phyloP scores from a whole-genome alignment of 2,329 filamentous ascomycete genomes.

The Fusarium musae region DNA sequence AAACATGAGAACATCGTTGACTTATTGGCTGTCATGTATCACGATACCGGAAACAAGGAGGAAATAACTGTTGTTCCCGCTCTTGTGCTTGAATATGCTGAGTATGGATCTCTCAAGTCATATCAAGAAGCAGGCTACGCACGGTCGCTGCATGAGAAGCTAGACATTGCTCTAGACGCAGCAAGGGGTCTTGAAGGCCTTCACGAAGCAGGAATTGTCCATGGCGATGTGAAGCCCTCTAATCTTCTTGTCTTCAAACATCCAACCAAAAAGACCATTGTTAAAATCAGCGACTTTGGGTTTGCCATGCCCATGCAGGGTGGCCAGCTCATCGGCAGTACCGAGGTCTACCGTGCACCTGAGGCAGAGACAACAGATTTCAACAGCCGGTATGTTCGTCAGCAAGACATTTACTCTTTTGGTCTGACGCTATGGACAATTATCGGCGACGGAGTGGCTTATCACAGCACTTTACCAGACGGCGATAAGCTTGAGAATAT shows the following conservation, averaged over 20 bases:
- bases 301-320: background rate
- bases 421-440: background rate
- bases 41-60: background rate
- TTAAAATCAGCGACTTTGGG: slow-evolving; percentile 1
- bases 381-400: background rate
- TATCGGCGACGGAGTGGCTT: background rate
- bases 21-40: slow-evolving; percentile 1
- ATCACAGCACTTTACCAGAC: background rate
- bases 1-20: slow-evolving; percentile 4
- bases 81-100: background rate
- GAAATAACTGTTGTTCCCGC: background rate
- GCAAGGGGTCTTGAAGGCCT: background rate
- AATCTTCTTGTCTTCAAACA: slow-evolving; percentile 5
- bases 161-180: background rate
- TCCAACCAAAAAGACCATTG: background rate
- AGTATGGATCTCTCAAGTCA: background rate
- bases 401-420: slow-evolving; percentile 1
- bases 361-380: background rate
- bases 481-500: background rate
- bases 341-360: background rate
- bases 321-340: background rate
- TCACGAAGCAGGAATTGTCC: background rate
- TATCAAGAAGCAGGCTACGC: slow-evolving; percentile 5
- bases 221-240: background rate
- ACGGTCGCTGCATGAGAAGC: background rate